Percentiles rank a stretch among this genome's conserved stretches.
Conservation (phyloP, 139 green algal genomes). For the Micractinium conductrix region DNA sequence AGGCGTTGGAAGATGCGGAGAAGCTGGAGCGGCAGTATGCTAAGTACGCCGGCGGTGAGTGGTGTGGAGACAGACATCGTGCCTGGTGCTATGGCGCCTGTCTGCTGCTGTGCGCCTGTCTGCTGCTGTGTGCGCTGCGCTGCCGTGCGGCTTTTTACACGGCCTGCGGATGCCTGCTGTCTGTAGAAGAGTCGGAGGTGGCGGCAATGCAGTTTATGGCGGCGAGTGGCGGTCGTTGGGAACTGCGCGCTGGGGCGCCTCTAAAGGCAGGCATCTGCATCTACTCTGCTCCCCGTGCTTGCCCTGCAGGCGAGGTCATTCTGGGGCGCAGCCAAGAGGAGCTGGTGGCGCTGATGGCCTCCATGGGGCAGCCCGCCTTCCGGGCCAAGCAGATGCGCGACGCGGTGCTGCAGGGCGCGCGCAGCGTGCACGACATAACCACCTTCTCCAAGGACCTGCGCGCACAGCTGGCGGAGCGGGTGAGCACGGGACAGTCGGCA, state of each 20-base stretch:
- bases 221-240: too few species aligned
- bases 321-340: slow-evolving; percentile 59
- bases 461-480: slow-evolving; percentile 53
- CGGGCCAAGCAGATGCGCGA: slow-evolving; percentile 78
- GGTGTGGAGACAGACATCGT: too few species aligned
- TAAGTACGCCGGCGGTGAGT: slow-evolving; percentile 33
- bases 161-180: too few species aligned
- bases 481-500: not conserved
- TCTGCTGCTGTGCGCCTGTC: too few species aligned
- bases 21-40: slow-evolving; percentile 30
- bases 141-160: too few species aligned
- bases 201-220: too few species aligned
- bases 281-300: too few species aligned
- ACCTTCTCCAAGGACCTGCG: slow-evolving; percentile 69
- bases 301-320: slow-evolving; percentile 46
- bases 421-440: slow-evolving; percentile 57
- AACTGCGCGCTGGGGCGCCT: too few species aligned
- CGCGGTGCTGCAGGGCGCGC: slow-evolving; percentile 62
- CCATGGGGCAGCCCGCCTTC: slow-evolving; percentile 60
- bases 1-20: slow-evolving; percentile 48
- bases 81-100: too few species aligned
- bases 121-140: too few species aligned
- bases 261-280: too few species aligned
- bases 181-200: too few species aligned
- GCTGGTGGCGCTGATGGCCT: slow-evolving; percentile 59